A percentile compares a stretch with the other conserved stretches of the same genome.
phyloP scores from a whole-genome alignment of 2,329 filamentous ascomycete genomes.

The Penicillium verrucosum region DNA sequence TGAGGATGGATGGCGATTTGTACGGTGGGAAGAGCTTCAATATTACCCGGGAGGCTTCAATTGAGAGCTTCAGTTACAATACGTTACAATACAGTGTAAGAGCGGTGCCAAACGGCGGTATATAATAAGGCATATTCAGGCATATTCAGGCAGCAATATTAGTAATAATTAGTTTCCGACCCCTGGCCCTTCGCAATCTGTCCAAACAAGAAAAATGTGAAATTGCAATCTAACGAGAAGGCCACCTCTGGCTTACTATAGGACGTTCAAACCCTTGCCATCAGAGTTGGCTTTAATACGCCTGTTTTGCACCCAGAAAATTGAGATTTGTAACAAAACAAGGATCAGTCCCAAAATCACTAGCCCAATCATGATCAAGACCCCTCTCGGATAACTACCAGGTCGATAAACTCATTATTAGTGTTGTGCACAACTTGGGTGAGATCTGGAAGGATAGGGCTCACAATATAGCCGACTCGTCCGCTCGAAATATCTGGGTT shows the following conservation, averaged over 20 bases:
- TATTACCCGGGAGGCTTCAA: no score
- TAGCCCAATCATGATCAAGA: constrained; percentile 48
- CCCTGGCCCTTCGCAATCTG: no score
- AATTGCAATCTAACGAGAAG: background rate
- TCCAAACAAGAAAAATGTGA: background rate
- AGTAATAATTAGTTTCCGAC: no score
- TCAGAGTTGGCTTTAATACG: background rate
- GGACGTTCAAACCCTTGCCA: background rate
- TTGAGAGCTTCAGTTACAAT: no score
- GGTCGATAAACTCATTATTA: background rate
- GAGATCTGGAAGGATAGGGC: background rate
- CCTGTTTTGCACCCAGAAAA: constrained; percentile 5
- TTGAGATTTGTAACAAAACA: constrained; percentile 35
- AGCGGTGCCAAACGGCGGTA: no score
- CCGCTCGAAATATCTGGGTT: constrained; percentile 49
- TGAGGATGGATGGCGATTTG: no score
- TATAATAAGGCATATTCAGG: no score
- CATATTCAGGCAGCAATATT: no score
- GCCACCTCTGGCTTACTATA: background rate
- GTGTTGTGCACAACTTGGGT: background rate
- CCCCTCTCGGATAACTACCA: constrained; percentile 43
- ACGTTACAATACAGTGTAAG: no score
- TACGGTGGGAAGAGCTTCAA: no score
- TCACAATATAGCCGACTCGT: constrained; percentile 41
- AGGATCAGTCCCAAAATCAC: constrained; percentile 43